Conservation (phyloP, 2,329 filamentous ascomycete species). For the Colletotrichum tabaci region DNA sequence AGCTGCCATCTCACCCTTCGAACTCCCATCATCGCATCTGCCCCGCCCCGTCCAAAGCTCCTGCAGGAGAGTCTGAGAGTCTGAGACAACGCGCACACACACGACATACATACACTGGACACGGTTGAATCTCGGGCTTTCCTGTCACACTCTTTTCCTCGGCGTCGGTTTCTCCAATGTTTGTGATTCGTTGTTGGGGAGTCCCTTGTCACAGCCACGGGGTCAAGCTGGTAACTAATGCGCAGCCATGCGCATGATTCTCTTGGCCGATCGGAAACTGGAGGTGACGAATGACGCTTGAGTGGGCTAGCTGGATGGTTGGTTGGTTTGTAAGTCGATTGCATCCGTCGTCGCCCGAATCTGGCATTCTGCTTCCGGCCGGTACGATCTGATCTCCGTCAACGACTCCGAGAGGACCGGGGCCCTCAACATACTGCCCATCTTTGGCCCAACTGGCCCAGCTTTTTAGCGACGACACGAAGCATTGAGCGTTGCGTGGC, state of each 20-base stretch:
- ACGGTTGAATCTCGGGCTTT: constrained; percentile 15
- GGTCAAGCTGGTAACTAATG: background rate
- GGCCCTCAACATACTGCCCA: too few relatives aligned
- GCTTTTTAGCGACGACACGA: background rate
- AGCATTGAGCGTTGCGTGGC: background rate
- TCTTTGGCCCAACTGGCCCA: too few relatives aligned
- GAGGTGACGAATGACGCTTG: background rate
- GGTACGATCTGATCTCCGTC: background rate
- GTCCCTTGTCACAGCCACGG: background rate
- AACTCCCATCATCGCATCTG: constrained; percentile 18
- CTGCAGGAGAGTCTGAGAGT: background rate
- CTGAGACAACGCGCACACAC: background rate
- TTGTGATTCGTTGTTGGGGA: background rate
- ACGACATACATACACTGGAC: background rate
- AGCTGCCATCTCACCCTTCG: constrained; percentile 10
- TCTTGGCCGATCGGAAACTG: background rate
- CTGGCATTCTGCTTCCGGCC: background rate
- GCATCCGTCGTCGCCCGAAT: background rate
- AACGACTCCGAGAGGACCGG: background rate
- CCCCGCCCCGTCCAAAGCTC: background rate
- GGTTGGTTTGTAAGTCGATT: constrained; percentile 1
- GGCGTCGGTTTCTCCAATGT: constrained; percentile 20
- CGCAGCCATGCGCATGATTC: constrained; percentile 6
- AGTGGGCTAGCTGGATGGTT: background rate
- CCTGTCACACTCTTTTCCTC: constrained; percentile 6